Evolutionary conservation across 108 stramenopile species (phyloP), one percentile per base, ranked within the genome.

Genomic region (Cyclotella cryptica): DNA sequence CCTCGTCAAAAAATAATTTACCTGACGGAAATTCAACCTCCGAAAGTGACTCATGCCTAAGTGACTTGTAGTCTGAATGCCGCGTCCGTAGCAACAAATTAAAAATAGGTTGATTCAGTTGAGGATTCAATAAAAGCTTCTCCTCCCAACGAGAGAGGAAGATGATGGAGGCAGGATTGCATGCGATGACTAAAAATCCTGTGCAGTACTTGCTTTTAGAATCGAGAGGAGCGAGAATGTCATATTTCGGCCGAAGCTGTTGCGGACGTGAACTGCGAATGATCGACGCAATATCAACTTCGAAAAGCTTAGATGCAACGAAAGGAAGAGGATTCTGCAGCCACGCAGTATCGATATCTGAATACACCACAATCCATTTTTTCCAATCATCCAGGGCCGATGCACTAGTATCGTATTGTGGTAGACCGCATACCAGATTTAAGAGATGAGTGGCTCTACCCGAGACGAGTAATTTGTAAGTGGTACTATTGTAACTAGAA

Each of bases 341-440:
- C 78, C 78, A 79, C 26, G 72, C 78, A 0, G 71, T 65, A 47
- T 79, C 78, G 10, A 79, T 69, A 66, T 79, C 78, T 12, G 78
- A 63, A 18, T 66, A 66, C 2, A 22, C 10, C 7, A 66, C 26
- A 22, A 47, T 28, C 21, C 46, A 66, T 52, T 78, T 52, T 21
- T 46, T 35, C 35, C 27, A 14, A 3, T 27, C 27, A 27, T 75
- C 46, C 43, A 74, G 57, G 40, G 59, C 21, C 15, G 42, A 30
- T 35, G 42, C 26, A 42, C 44, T 40, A 18, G 0, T 62, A 40
- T 44, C 39, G 3, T 21, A 8, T 15, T 30, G 21, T 44, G 22
- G 14, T 6, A 78, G 49, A 22, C 60, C 47, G 47, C 77, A 78
- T 0, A 78, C 63, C 60, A 78, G 40, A 70, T 78, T 71, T 60